Percentiles rank a stretch among this genome's conserved stretches.
phyloP scores from a whole-genome alignment of 345 rosid genomes.

The Clausena lansium region DNA sequence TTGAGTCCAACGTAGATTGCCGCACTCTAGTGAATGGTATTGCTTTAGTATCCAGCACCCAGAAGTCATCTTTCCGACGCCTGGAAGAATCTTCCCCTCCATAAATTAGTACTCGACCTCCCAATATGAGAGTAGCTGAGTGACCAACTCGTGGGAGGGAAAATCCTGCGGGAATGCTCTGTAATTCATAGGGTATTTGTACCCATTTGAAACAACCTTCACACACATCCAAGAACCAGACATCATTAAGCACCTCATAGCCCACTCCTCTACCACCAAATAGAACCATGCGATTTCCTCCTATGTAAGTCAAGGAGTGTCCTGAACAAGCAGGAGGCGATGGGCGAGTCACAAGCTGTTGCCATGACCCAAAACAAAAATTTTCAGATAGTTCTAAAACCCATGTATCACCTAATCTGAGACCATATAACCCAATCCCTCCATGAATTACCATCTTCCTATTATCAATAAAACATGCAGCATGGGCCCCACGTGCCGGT shows the following conservation, averaged over 20 bases:
- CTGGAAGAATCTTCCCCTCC: constrained; percentile 93
- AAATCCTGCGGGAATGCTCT: constrained; percentile 48
- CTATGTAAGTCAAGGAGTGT: constrained; percentile 71
- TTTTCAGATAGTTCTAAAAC: constrained; percentile 69
- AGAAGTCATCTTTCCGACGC: constrained; percentile 80
- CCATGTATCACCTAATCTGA: constrained; percentile 86
- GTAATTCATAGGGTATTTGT: constrained; percentile 53
- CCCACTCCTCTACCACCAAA: constrained; percentile 94
- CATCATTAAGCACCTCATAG: constrained; percentile 79
- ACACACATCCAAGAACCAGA: constrained; percentile 69
- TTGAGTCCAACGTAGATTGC: constrained; percentile 33
- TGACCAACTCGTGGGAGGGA: constrained; percentile 94
- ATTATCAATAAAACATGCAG: constrained; percentile 69
- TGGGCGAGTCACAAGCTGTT: constrained; percentile 46
- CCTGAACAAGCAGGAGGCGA: constrained; percentile 94
- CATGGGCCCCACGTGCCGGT: constrained; percentile 92
- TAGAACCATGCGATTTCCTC: constrained; percentile 50
- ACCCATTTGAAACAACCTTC: constrained; percentile 53
- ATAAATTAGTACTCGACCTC: constrained; percentile 70
- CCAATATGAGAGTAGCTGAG: constrained; percentile 70
- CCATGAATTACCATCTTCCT: constrained; percentile 81
- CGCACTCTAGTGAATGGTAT: constrained; percentile 39
- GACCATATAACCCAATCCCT: constrained; percentile 71
- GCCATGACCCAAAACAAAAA: constrained; percentile 60
- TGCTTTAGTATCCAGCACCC: constrained; percentile 66